Evolutionary conservation across 176 grass and related monocot species (phyloP).

Genomic region (Alopecurus myosuroides): DNA sequence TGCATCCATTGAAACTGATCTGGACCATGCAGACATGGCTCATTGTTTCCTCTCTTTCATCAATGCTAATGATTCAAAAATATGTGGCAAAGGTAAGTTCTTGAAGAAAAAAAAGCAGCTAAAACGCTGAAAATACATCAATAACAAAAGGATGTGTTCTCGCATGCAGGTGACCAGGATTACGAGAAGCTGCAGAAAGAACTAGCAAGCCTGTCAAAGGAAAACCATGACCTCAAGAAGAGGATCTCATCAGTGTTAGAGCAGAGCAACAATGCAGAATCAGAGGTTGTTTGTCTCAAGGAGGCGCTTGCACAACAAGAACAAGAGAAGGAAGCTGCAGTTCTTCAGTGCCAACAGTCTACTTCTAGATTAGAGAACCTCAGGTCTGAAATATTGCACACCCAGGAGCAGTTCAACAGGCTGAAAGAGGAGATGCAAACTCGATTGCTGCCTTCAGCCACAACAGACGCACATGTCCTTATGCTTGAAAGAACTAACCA

Average conservation of each 20-base stretch:
- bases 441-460: conserved; percentile 18
- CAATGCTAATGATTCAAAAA: conserved; percentile 36
- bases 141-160: conserved; percentile 6
- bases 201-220: conserved; percentile 54
- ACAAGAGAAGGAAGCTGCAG: conserved; percentile 56
- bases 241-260: conserved; percentile 36
- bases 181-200: conserved; percentile 60
- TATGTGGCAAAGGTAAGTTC: conserved; percentile 38
- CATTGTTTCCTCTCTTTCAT: conserved; percentile 40
- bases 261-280: conserved; percentile 39
- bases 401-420: conserved; percentile 69
- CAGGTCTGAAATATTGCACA: conserved; percentile 61
- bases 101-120: background rate
- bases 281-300: conserved; percentile 47
- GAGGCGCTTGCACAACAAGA: conserved; percentile 50
- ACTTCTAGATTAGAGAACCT: conserved; percentile 51
- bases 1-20: conserved; percentile 33
- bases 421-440: conserved; percentile 78
- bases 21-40: conserved; percentile 44
- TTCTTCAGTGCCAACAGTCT: conserved; percentile 60
- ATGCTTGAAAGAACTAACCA: conserved; percentile 61
- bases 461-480: conserved; percentile 30
- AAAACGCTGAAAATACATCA: conserved; percentile 7
- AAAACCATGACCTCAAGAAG: conserved; percentile 83
- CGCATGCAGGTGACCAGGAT: conserved; percentile 48